Evolutionary conservation across 1,139 yeast genomes (phyloP), one percentile per base, ranked within the genome.

Genomic region (Protomyces inouyei): DNA sequence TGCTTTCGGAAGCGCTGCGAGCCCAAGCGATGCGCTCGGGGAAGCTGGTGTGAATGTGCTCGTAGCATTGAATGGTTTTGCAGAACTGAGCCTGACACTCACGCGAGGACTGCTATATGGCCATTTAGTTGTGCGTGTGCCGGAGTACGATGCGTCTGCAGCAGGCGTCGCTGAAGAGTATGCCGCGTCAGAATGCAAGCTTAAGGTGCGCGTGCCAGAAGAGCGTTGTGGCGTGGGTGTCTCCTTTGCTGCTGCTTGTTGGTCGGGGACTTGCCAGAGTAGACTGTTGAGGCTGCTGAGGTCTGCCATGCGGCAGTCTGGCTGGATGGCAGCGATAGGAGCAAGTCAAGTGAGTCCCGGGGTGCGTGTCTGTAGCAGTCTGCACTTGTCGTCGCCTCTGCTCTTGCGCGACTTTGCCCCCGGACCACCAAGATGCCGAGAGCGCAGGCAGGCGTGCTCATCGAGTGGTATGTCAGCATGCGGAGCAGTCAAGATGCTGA

Each of bases 391-490:
- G 14, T 37, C 43, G 16, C 43, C 43, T 14, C 16, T 12, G 4
- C 43, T 37, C 5, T 5, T 37, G 43, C 43, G 43, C 43, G 43
- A 37, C 43, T 37, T n/a, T 37, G 14, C 16, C 16, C 10, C 16
- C 16, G 14, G 16, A 37, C 16, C 43, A 37, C 16, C 43, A 14
- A 25, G 32, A 59, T 59, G 63, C 63, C 63, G 35, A 18, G 63
- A 43, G 63, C 63, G 21, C 63, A 59, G 36, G 54, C 53, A 37
- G 63, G 63, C 52, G 63, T 59, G 12, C 21, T 59, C 43, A 59
- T 59, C n/a, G 63, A 59, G 52, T 59, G 63, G 63, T 59, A 52
- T 6, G 46, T 18, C 32, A 6, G 18, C n/a, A 52, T 1, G 25
- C 8, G 56, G 35, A 21, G 55, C 25, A 25, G 12, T 1, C 23